Evolutionary conservation across 1,139 yeast genomes (phyloP).

Genomic region (Taphrina populina): DNA sequence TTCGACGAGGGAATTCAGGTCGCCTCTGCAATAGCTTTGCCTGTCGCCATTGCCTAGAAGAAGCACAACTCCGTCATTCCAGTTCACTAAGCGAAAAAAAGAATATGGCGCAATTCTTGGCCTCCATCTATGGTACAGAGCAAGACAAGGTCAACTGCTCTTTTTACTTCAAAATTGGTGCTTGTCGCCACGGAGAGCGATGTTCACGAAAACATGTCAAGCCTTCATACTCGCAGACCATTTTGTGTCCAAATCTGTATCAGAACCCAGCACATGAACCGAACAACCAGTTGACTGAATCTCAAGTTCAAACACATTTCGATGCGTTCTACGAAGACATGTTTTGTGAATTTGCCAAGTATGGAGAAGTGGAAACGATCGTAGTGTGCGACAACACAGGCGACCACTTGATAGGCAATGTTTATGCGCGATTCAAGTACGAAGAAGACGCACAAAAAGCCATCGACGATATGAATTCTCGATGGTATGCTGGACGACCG

Average conservation of each 20-base stretch:
- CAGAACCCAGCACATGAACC: slow-evolving; percentile 56
- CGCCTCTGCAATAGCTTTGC: no score
- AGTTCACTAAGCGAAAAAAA: no score
- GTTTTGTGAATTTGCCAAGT: slow-evolving; percentile 61
- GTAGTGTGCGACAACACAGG: slow-evolving; percentile 82
- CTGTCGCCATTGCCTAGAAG: no score
- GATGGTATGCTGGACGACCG: slow-evolving; percentile 83
- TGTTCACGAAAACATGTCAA: slow-evolving; percentile 75
- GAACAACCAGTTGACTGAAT: slow-evolving; percentile 42
- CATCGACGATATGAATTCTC: slow-evolving; percentile 60
- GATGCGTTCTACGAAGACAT: slow-evolving; percentile 73
- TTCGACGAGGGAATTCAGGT: no score
- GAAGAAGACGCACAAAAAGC: slow-evolving; percentile 64
- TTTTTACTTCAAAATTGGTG: slow-evolving; percentile 82
- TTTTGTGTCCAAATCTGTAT: slow-evolving; percentile 67
- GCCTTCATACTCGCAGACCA: slow-evolving; percentile 67
- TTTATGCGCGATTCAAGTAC: slow-evolving; percentile 62
- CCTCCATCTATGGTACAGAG: slow-evolving; percentile 49
- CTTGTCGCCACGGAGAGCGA: slow-evolving; percentile 89
- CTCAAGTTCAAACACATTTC: slow-evolving; percentile 55
- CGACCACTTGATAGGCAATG: slow-evolving; percentile 80
- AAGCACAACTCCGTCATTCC: no score
- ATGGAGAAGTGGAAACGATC: slow-evolving; percentile 62
- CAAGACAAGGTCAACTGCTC: slow-evolving; percentile 49
- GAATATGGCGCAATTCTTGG: slow-evolving; percentile 46